Base-by-base conservation (phyloP, 441 rosid genomes). In the Hura crepitans region DNA sequence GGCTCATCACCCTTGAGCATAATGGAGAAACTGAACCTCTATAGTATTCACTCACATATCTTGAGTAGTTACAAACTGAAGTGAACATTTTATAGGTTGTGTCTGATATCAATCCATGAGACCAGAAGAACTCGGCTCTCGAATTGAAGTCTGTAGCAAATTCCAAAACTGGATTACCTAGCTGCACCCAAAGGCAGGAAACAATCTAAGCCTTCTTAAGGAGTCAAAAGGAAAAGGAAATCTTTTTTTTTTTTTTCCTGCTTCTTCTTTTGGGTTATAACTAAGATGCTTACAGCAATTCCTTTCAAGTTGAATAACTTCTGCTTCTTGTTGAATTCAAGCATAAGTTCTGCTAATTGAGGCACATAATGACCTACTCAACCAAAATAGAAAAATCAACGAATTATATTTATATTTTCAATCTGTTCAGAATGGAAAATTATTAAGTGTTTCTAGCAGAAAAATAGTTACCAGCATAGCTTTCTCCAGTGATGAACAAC, bases 101-200 rank as follows among this genome's bases (percentile, higher is more conserved):
- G 64, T 93, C 98, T 0, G 98, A 89, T 71, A 93, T 86, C 74
- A 93, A 72, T 63, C 98, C 98, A 71, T 91, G 98, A 71, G 98
- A 93, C 98, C 98, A 93, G 74, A 93, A 89, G 81, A 78, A 93
- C 81, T 93, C 98, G 30, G 98, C 98, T 78, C 97, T 74, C 14
- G 98, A 91, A 71, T 93, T 93, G 76, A 93, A 91, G 75, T 93
- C 97, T 0, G 93, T 91, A 0, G 88, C 83, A 64, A 88, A 93
- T 68, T 93, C 94, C 33, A 93, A 65, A 76, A 93, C 89, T 20
- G 98, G 98, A 82, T 93, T 95, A 11, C 99, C 99, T 66, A 95
- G 69, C 99, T 95, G 86, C 78, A 75, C 65, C 55, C 15, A 50
- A 61, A 68, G 14, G 50, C 31, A 33, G 6, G 35, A 25, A 39